Percentiles rank a stretch among this genome's conserved stretches.
Evolutionary conservation across 192 early-diverging fungal genomes (phyloP).

Genomic region (Coemansia sp.): DNA sequence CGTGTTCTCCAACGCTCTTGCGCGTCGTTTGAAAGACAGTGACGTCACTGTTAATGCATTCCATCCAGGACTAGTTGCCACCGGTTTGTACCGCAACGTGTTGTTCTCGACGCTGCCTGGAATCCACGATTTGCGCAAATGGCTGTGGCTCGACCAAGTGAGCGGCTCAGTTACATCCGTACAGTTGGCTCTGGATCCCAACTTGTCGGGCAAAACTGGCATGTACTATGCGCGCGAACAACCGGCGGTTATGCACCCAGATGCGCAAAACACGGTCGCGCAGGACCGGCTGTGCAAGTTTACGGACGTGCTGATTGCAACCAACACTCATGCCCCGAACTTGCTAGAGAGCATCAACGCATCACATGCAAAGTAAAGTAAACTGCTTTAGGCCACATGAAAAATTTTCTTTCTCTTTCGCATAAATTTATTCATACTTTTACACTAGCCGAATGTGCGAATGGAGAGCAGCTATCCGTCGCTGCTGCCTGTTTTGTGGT

Average conservation of each 20-base stretch:
- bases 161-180: slow-evolving; percentile 39
- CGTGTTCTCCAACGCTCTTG: slow-evolving; percentile 53
- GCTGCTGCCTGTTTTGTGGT: slow-evolving; percentile 11
- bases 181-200: slow-evolving; percentile 33
- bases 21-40: slow-evolving; percentile 39
- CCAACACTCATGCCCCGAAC: slow-evolving; percentile 41
- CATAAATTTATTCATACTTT: background rate
- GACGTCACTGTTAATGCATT: slow-evolving; percentile 57
- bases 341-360: slow-evolving; percentile 40
- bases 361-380: background rate
- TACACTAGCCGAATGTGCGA: background rate
- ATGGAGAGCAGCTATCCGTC: slow-evolving; percentile 10
- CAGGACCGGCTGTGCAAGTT: slow-evolving; percentile 46
- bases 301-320: slow-evolving; percentile 38
- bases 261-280: slow-evolving; percentile 9
- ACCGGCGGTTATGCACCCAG: slow-evolving; percentile 30
- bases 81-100: slow-evolving; percentile 55
- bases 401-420: slow-evolving; percentile 2
- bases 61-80: slow-evolving; percentile 59
- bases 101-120: slow-evolving; percentile 33
- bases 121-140: slow-evolving; percentile 28
- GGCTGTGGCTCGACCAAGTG: slow-evolving; percentile 46
- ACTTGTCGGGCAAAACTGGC: slow-evolving; percentile 35
- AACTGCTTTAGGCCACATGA: background rate
- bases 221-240: slow-evolving; percentile 48